Conservation (phyloP, 1,284 basidiomycete species). For the Leccinum pachyderme region DNA sequence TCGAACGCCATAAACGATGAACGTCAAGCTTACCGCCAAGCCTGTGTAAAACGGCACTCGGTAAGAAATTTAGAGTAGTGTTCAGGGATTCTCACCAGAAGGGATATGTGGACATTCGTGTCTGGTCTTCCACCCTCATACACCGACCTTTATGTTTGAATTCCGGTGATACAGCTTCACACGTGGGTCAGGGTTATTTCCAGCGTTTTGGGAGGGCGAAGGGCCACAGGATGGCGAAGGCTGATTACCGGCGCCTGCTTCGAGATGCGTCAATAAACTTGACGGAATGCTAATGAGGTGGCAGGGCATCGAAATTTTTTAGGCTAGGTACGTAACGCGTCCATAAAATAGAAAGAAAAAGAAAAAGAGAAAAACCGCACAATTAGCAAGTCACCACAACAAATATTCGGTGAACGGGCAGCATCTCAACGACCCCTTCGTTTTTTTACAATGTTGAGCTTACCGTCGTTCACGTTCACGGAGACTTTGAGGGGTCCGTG, state of each 20-base stretch:
- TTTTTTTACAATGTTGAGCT: not conserved
- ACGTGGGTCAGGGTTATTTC: constrained; percentile 3
- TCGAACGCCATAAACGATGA: not conserved
- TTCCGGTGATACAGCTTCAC: constrained; percentile 9
- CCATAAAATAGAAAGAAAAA: not conserved
- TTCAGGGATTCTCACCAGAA: constrained; percentile 52
- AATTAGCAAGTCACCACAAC: constrained; percentile 4
- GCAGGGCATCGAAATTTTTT: constrained; percentile 1
- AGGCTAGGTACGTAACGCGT: constrained; percentile 17
- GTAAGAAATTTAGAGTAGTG: not conserved
- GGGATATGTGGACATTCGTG: constrained; percentile 45
- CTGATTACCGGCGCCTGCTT: constrained; percentile 1
- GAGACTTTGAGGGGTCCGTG: constrained; percentile 25
- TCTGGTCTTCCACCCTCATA: constrained; percentile 5
- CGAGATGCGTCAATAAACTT: constrained; percentile 4
- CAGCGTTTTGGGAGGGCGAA: constrained; percentile 12
- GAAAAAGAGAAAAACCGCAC: not conserved
- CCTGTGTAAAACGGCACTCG: constrained; percentile 41
- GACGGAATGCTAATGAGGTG: not conserved
- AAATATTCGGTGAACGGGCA: not conserved
- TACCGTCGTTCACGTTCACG: not conserved
- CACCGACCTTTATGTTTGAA: constrained; percentile 20
- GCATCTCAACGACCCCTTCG: constrained; percentile 8
- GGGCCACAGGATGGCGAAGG: constrained; percentile 17
- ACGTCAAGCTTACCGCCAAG: constrained; percentile 60